Base-by-base conservation (phyloP, 2,329 filamentous ascomycete species). In the Exophiala bonariae region DNA sequence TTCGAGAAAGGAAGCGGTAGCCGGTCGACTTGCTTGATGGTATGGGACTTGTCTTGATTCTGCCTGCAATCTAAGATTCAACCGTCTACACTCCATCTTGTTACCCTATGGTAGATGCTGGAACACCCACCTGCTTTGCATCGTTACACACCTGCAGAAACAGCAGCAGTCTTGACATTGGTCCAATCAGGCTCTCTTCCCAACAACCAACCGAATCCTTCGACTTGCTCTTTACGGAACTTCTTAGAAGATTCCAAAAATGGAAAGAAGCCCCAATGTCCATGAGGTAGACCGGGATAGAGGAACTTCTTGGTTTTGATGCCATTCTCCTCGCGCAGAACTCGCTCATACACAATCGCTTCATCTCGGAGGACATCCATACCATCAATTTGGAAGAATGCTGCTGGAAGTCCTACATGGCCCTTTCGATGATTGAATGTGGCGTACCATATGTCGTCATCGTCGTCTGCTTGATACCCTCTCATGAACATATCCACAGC, bases 1-100 rank as follows among this genome's bases (percentile, higher is more conserved):
- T 80, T 35, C 69, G 80, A 46, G 79, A 82, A 68, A 70, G 82
- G 56, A 84, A 83, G 71, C 71, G 73, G 59, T 82, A 26, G 23
- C n/a, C n/a, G n/a, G n/a, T 26, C 23, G 11, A 11, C 23, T 26
- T 26, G 6, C 23, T 11, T 26, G 6, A 26, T 26, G 11, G 6
- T 26, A n/a, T n/a, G n/a, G n/a, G n/a, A n/a, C n/a, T n/a, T n/a
- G n/a, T n/a, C n/a, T n/a, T n/a, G n/a, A n/a, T n/a, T n/a, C n/a
- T n/a, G n/a, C n/a, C n/a, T n/a, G n/a, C n/a, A n/a, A n/a, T n/a
- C n/a, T n/a, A n/a, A n/a, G n/a, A n/a, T n/a, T n/a, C n/a, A n/a
- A n/a, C n/a, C n/a, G n/a, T n/a, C n/a, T n/a, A n/a, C n/a, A n/a
- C n/a, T n/a, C n/a, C n/a, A n/a, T n/a, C n/a, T n/a, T n/a, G n/a